Evolutionary conservation across 2,329 filamentous ascomycete species (phyloP), one percentile per base, ranked within the genome.

Genomic region (Exophiala viscosa): DNA sequence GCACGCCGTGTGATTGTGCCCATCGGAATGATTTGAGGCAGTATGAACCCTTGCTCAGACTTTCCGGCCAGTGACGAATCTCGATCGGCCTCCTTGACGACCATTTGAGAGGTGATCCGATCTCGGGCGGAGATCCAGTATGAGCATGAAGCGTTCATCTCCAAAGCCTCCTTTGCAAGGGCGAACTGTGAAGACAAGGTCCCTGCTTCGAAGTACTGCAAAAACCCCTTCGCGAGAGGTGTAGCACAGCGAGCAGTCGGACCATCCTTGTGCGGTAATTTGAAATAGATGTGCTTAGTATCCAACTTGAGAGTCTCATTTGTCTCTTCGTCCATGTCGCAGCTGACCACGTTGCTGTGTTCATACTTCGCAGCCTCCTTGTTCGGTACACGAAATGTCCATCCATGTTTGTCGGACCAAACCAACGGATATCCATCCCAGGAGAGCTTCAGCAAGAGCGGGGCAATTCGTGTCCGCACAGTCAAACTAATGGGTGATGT

Each of bases 101-200:
- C 91, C 79, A 97, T 88, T 66, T 99, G 93, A n/a, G 86, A 88
- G 78, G 76, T 92, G 70, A 99, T 99, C 45, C 93, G 80, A 65
- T 96, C 90, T 57, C 93, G 82, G 13, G 93, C 91, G 64, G 90
- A 96, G 63, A 99, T 97, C 93, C 95, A 99, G 70, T 99, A 99
- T 0, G 92, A 97, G 67, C 95, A 99, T 0, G 90, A 96, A 0
- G 93, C 90, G 63, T 99, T 99, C 93, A 99, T 99, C 63, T 97
- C 88, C 39, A 99, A 75, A 0, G 95, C 93, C 68, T 96, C 90
- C 66, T 95, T 97, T 0, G 93, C 93, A 64, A 96, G 92, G 0
- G 84, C 69, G 64, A 87, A 97, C 68, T 96, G 87, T 0, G 92
- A 97, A 0, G 89, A 88, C 2, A 99, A 74, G 0, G 81, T 88